Conservation (phyloP, 441 rosid species). For the Corymbia citriodora region DNA sequence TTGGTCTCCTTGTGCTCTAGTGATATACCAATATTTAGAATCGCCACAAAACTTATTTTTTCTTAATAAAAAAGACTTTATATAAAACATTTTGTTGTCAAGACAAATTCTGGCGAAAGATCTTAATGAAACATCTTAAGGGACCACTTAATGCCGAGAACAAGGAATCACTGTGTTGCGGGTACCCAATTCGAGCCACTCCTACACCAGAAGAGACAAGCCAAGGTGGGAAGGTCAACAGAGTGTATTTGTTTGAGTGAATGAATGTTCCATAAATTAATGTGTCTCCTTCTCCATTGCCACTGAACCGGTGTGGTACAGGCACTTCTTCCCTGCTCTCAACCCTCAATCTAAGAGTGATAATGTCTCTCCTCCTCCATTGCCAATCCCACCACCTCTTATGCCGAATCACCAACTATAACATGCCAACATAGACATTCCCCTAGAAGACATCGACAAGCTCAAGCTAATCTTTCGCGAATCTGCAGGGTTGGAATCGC, state of each 20-base stretch:
- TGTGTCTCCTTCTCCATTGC: neutral
- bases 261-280: neutral
- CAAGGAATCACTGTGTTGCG: fast-evolving
- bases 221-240: neutral
- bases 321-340: constrained; percentile 26
- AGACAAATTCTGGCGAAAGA: neutral
- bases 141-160: neutral
- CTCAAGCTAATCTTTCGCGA: constrained; percentile 24
- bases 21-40: neutral
- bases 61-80: neutral
- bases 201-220: neutral
- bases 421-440: constrained; percentile 40
- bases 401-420: constrained; percentile 35
- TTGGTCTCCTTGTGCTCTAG: neutral
- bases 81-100: neutral
- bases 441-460: constrained; percentile 21
- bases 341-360: neutral
- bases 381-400: constrained; percentile 16
- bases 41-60: neutral
- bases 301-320: constrained; percentile 36
- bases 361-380: neutral
- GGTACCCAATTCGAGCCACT: neutral
- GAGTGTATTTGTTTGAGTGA: neutral
- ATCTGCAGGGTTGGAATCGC: constrained; percentile 24
- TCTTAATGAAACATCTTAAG: neutral